phyloP scores from a whole-genome alignment of 2,329 filamentous ascomycete species.

The Fusarium coffeatum region DNA sequence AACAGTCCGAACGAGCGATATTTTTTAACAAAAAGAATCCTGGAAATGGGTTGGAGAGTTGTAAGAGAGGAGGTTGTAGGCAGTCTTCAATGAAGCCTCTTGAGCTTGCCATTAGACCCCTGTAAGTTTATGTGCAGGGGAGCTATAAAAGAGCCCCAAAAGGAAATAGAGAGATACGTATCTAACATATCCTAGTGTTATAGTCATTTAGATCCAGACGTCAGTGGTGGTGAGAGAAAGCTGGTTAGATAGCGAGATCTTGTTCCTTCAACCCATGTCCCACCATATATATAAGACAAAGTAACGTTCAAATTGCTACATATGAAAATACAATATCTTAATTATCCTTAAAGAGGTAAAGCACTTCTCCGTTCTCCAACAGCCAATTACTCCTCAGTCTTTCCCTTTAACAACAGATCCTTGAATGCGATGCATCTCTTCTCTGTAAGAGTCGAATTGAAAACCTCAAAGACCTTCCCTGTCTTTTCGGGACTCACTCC shows the following conservation, averaged over 20 bases:
- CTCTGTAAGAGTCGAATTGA: slow-evolving; percentile 11
- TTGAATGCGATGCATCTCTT: slow-evolving; percentile 18
- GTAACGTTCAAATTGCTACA: too few species aligned
- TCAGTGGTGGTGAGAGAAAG: too few species aligned
- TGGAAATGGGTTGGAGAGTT: background rate
- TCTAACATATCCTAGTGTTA: too few species aligned
- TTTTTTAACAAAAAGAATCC: background rate
- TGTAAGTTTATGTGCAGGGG: background rate
- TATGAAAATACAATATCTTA: background rate
- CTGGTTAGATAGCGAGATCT: too few species aligned
- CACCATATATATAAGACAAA: too few species aligned
- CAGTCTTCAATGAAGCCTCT: background rate
- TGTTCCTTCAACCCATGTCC: too few species aligned
- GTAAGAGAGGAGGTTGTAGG: background rate
- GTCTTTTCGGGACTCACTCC: slow-evolving; percentile 27
- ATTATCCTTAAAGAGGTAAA: background rate
- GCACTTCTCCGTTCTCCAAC: background rate
- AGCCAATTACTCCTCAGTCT: background rate
- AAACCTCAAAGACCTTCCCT: slow-evolving; percentile 1
- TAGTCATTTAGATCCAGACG: too few species aligned
- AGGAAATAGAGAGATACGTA: too few species aligned
- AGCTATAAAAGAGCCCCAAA: too few species aligned
- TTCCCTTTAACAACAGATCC: background rate
- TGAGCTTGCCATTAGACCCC: background rate
- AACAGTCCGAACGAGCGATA: background rate